Evolutionary conservation across 2,329 filamentous ascomycete species (phyloP).

Genomic region (Calonectria pteridis): DNA sequence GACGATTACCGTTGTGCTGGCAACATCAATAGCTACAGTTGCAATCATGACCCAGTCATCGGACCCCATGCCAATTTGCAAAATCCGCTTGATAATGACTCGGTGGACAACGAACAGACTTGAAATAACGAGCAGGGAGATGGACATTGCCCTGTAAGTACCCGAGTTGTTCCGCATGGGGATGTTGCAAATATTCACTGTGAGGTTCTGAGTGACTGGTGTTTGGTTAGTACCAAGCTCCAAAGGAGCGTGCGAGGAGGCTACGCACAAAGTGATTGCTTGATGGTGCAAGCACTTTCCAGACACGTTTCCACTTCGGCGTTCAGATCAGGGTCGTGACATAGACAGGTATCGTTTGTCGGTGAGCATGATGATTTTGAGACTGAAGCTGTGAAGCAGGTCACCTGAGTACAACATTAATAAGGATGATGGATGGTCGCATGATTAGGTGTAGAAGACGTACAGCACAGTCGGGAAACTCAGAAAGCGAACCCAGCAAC

Average conservation of each 20-base stretch:
- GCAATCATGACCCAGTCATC: not conserved
- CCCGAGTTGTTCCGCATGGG: not conserved
- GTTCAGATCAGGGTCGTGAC: not conserved
- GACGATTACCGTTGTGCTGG: not conserved
- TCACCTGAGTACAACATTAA: not conserved
- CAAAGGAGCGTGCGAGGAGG: no score
- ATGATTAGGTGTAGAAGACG: not conserved
- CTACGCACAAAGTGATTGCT: not conserved
- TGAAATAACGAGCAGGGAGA: not conserved
- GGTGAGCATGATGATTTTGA: not conserved
- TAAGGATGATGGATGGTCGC: no score
- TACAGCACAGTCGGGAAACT: not conserved
- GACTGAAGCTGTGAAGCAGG: not conserved
- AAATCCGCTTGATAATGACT: not conserved
- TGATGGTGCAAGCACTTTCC: not conserved
- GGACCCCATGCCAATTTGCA: slow-evolving; percentile 59
- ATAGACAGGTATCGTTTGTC: not conserved
- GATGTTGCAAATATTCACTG: not conserved
- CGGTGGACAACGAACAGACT: not conserved
- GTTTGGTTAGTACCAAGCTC: not conserved
- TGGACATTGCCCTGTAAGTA: not conserved
- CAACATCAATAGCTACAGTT: not conserved
- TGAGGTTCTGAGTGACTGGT: not conserved
- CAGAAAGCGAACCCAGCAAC: not conserved
- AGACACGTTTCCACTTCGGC: not conserved